Conservation (phyloP, 2,329 filamentous ascomycete species). For the Nannizzia gypsea region DNA sequence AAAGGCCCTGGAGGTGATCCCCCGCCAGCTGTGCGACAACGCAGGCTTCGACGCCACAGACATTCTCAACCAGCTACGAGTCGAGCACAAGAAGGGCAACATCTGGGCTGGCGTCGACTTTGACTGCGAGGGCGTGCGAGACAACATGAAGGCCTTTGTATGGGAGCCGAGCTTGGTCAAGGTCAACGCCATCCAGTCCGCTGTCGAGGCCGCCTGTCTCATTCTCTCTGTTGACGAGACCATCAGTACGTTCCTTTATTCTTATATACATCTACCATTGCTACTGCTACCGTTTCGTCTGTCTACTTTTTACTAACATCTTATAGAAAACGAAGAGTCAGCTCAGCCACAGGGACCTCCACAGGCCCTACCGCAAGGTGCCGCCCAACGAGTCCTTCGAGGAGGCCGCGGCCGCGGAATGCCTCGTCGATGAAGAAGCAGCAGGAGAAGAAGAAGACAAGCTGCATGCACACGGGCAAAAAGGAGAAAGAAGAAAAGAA, state of each 20-base stretch:
- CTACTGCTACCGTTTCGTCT: no score
- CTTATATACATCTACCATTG: not conserved
- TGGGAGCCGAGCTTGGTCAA: constrained; percentile 97
- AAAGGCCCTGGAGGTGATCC: constrained; percentile 92
- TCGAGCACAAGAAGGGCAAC: constrained; percentile 88
- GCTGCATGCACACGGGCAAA: not conserved
- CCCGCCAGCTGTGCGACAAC: constrained; percentile 94
- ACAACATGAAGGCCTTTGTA: constrained; percentile 92
- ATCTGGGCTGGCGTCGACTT: constrained; percentile 97
- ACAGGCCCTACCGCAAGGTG: constrained; percentile 62
- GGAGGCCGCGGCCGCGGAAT: constrained; percentile 80
- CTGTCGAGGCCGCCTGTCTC: constrained; percentile 87
- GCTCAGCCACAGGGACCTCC: constrained; percentile 68
- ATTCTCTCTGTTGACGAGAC: constrained; percentile 97
- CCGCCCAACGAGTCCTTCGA: constrained; percentile 77
- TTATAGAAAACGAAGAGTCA: constrained; percentile 75
- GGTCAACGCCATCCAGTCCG: constrained; percentile 92
- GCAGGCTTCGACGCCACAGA: constrained; percentile 97
- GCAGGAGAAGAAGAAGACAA: not conserved
- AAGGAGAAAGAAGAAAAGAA: not conserved
- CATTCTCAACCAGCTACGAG: constrained; percentile 88
- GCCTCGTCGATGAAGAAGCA: constrained; percentile 58
- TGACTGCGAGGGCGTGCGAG: constrained; percentile 73
- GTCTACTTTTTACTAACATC: not conserved
- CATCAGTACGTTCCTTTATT: constrained; percentile 51